These are phyloP conservation scores for Cladosporium sp. DNA, from an alignment of 2,329 filamentous ascomycete species.

Conservation along the genomic window DNA sequence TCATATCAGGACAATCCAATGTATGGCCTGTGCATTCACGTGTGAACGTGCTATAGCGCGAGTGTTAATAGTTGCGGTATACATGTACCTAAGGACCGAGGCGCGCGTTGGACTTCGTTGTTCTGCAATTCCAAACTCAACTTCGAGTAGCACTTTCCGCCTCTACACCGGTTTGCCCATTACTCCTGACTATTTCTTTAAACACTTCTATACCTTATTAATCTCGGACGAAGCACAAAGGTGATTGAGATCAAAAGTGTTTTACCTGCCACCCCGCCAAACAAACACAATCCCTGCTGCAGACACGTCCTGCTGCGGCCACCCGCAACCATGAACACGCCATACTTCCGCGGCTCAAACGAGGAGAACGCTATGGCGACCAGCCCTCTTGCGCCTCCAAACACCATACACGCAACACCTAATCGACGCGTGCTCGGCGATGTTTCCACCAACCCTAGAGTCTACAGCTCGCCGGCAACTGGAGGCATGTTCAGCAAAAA, in stretches of 20 bases:
- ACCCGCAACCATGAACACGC: slow-evolving; percentile 8
- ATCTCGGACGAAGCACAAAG: no score
- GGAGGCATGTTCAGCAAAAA: slow-evolving; percentile 18
- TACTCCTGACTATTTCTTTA: neutral
- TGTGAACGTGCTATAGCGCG: slow-evolving; percentile 5
- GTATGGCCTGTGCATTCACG: neutral
- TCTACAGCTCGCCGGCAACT: slow-evolving; percentile 11
- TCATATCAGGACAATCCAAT: neutral
- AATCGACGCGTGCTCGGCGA: slow-evolving; percentile 27
- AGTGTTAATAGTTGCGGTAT: neutral
- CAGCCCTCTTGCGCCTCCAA: slow-evolving; percentile 3
- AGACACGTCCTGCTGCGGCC: neutral
- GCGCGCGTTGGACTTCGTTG: neutral
- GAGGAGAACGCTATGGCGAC: slow-evolving; percentile 9
- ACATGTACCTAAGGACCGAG: neutral
- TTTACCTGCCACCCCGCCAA: neutral
- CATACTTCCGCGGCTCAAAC: slow-evolving; percentile 3
- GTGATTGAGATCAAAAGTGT: no score
- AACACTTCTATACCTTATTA: no score
- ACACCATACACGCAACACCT: neutral
- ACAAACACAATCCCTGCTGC: neutral
- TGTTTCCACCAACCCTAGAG: slow-evolving; percentile 29
- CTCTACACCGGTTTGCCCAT: neutral
- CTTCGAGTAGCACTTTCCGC: neutral
- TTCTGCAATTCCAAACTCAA: neutral